These are phyloP conservation scores for Pleurotus eryngii DNA, from an alignment of 768 basidiomycete genomes.

Conservation along the genomic window DNA sequence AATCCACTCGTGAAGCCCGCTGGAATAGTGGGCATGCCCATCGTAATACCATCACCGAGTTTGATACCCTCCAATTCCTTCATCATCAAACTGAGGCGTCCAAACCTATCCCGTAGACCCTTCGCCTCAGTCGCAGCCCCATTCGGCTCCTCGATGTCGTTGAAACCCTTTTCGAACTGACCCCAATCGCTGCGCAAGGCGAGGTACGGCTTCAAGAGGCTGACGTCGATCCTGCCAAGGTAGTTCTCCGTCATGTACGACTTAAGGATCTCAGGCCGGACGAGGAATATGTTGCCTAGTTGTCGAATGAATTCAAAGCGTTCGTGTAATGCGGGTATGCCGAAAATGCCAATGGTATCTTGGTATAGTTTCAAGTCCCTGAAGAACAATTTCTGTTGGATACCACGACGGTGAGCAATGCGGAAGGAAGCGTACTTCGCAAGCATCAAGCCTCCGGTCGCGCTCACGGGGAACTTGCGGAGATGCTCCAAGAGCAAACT, in stretches of 20 bases:
- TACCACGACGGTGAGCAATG: too few species aligned
- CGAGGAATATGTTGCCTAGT: conserved; percentile 94
- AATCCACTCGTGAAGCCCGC: conserved; percentile 53
- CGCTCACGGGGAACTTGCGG: conserved; percentile 94
- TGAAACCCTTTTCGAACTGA: conserved; percentile 79
- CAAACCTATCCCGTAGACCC: conserved; percentile 59
- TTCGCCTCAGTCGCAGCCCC: conserved; percentile 38
- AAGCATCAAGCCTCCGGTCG: conserved; percentile 95
- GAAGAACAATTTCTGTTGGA: not conserved
- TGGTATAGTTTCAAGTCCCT: conserved; percentile 98
- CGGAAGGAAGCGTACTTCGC: conserved; percentile 63
- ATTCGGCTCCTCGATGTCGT: conserved; percentile 47
- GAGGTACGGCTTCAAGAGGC: conserved; percentile 86
- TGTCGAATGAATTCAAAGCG: conserved; percentile 98
- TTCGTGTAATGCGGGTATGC: conserved; percentile 80
- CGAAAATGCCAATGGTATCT: conserved; percentile 81
- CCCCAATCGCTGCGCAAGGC: conserved; percentile 89
- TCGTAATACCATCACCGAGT: conserved; percentile 53
- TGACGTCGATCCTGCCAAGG: conserved; percentile 86
- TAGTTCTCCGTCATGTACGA: conserved; percentile 95
- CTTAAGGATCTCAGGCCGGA: conserved; percentile 91
- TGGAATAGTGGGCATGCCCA: conserved; percentile 56
- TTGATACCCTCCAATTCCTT: conserved; percentile 77
- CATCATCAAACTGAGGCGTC: conserved; percentile 80
- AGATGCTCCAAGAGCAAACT: conserved; percentile 93